Percentiles rank a stretch among this genome's conserved stretches.
These are phyloP conservation scores for Trichophyton equinum DNA, from an alignment of 2,329 filamentous ascomycete species.

Conservation along the genomic window DNA sequence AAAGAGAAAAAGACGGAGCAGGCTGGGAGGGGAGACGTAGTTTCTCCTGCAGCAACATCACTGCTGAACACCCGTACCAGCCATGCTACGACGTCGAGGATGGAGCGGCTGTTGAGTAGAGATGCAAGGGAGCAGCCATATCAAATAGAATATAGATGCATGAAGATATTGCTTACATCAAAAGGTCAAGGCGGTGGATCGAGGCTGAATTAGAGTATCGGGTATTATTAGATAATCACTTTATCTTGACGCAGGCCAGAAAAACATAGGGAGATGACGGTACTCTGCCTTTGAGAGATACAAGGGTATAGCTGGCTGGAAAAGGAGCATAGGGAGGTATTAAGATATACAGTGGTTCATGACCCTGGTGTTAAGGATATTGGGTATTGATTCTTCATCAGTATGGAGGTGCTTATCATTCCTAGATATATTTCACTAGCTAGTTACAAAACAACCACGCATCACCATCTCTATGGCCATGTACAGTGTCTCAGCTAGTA, in stretches of 20 bases:
- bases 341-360: not conserved
- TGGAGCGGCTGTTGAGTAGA: too few species aligned
- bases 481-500: too few species aligned
- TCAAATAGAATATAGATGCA: not conserved
- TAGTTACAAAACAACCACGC: too few species aligned
- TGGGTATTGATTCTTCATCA: too few species aligned
- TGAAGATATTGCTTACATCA: not conserved
- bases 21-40: too few species aligned
- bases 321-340: not conserved
- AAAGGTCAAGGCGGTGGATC: not conserved
- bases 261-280: not conserved
- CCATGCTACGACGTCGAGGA: not conserved
- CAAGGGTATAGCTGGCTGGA: not conserved
- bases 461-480: too few species aligned
- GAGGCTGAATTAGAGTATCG: not conserved
- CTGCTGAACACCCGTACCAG: not conserved
- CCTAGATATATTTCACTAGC: too few species aligned
- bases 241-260: not conserved
- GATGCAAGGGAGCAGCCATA: not conserved
- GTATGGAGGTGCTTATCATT: too few species aligned
- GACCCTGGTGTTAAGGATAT: too few species aligned
- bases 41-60: not conserved
- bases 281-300: not conserved
- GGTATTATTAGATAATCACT: conserved; percentile 1
- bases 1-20: too few species aligned